Evolutionary conservation across 495 filamentous ascomycete species (phyloP).

Genomic region (Podospora didyma): DNA sequence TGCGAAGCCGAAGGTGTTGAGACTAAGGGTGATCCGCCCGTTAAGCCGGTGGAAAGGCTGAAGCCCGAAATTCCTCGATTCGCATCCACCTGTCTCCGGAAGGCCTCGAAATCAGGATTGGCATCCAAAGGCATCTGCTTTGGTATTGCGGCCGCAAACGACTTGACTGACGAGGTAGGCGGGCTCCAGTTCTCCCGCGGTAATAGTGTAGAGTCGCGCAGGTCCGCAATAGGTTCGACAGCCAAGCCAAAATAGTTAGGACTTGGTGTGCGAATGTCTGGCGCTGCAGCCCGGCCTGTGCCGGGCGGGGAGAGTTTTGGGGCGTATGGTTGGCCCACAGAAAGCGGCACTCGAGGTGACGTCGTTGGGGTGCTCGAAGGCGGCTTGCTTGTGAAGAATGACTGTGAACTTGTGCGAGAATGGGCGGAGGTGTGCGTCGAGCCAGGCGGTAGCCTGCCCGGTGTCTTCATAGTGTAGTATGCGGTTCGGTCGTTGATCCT

Average conservation of each 20-base stretch:
- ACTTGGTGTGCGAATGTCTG: slow-evolving; percentile 50
- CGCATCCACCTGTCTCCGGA: slow-evolving; percentile 64
- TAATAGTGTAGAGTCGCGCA: slow-evolving; percentile 55
- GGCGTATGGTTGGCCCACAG: slow-evolving; percentile 41
- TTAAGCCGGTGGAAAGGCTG: slow-evolving; percentile 48
- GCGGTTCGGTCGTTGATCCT: slow-evolving; percentile 31
- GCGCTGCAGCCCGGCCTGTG: slow-evolving; percentile 19
- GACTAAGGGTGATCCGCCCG: slow-evolving; percentile 14
- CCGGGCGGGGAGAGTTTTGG: slow-evolving; percentile 36
- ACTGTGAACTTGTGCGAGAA: slow-evolving; percentile 36
- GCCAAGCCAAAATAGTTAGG: slow-evolving; percentile 81
- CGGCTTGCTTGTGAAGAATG: slow-evolving; percentile 29
- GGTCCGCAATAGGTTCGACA: slow-evolving; percentile 55
- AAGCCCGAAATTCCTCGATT: slow-evolving; percentile 47
- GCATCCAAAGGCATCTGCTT: slow-evolving; percentile 64
- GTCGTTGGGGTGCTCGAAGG: slow-evolving; percentile 37
- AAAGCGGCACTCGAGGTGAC: slow-evolving; percentile 38
- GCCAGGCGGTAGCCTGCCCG: slow-evolving; percentile 35
- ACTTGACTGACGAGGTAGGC: slow-evolving; percentile 61
- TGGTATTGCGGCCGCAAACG: slow-evolving; percentile 64
- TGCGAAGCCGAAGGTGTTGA: slow-evolving; percentile 28
- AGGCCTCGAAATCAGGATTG: slow-evolving; percentile 73
- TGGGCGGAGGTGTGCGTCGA: slow-evolving; percentile 36
- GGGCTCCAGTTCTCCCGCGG: slow-evolving; percentile 70
- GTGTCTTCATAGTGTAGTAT: slow-evolving; percentile 47